Evolutionary conservation across 345 rosid species (phyloP), one percentile per base, ranked within the genome.

Genomic region (Citrus cavaleriei): DNA sequence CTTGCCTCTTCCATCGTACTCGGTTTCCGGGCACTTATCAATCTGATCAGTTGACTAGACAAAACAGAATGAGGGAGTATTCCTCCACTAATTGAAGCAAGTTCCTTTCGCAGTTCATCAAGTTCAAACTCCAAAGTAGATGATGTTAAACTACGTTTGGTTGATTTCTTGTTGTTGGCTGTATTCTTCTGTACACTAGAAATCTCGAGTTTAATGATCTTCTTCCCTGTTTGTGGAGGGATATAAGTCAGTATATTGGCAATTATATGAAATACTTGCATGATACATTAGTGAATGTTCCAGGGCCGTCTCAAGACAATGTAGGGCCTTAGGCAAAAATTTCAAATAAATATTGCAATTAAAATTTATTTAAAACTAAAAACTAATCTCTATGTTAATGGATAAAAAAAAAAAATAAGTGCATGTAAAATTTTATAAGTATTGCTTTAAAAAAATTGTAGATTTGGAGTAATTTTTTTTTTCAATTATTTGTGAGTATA

Each of bases 61-160:
- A 93, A 86, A 74, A 95, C 84, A 1, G 97, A 89, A 86, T 95
- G 98, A 73, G 97, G 99, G 72, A 91, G 88, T 85, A 95, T 91
- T 78, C 89, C 92, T 75, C 94, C 97, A 75, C 93, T 82, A 68
- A 78, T 72, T 10, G 89, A 81, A 12, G 93, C 86, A 72, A 95
- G 90, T 77, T 91, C 93, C 81, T 92, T 92, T 69, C 98, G 85
- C 86, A 95, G 77, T 88, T 87, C 84, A 76, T 93, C 96, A 58
- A 95, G 98, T 86, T 88, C 90, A 14, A 78, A 74, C 84, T 90
- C 95, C 82, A 93, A 81, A 49, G 91, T 86, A 18, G 93, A 88
- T 57, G 81, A 73, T 70, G 81, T 62, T 27, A 76, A 61, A 16
- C 88, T 82, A 62, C 84, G 86, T 77, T 92, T 93, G 75, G 78